Evolutionary conservation across 1,284 basidiomycete genomes (phyloP), one percentile per base, ranked within the genome.

Genomic region (Lignosus rhinocerotis): DNA sequence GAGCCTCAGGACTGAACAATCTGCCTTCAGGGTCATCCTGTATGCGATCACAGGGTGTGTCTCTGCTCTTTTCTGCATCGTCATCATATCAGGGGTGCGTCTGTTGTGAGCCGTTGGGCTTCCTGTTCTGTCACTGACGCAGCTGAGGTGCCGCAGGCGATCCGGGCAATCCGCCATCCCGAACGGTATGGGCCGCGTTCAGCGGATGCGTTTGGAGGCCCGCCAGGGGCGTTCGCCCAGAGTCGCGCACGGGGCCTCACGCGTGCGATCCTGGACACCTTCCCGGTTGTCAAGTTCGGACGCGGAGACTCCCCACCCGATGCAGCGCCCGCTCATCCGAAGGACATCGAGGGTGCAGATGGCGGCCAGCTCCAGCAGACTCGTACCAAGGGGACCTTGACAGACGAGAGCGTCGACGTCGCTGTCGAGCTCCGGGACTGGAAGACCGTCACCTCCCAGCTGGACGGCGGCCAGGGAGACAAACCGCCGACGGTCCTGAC

Each of bases 201-300:
- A 10, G 74, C 75, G 17, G 78, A 82, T 17, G 70, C 69, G 1
- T 64, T 71, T 44, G 78, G 78, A 12, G 79, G 79, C 21, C 57
- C 62, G 5, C 55, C 50, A 25, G 58, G 67, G 38, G 9, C 61
- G 32, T 46, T 53, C 19, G 69, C 74, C 19, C 90, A 92, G 71
- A 89, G 86, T 55, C 85, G 91, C 7, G 88, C 93, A 0, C 78
- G 83, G 42, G 92, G 94, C 1, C 80, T 97, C 50, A 90, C 91
- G 0, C 87, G 92, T 33, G 94, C 95, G 30, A 94, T 97, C 55
- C 78, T 97, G 54, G 94, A 97, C 68, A 96, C 94, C 0, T 97
- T 97, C 77, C 94, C 94, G 1, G 78, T 96, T 58, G 88, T 96
- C 73, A 93, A 94, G 73, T 97, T 95, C 70, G 85, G 85, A 3